These are phyloP conservation scores for Aspergillus tanneri DNA, from an alignment of 2,329 filamentous ascomycete species.

Conservation along the genomic window DNA sequence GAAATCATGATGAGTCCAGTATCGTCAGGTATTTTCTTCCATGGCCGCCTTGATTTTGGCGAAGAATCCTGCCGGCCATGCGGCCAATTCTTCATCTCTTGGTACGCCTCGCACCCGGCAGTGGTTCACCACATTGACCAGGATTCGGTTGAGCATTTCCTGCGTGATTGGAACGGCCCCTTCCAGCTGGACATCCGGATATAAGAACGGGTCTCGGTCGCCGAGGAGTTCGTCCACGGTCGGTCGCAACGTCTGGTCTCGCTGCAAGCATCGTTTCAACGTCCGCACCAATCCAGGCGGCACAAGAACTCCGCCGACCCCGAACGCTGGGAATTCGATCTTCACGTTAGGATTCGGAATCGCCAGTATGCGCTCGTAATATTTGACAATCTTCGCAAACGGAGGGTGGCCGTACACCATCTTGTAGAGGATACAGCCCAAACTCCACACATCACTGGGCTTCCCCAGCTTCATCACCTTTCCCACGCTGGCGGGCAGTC, in stretches of 20 bases:
- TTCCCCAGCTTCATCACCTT: constrained; percentile 96
- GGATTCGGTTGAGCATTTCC: constrained; percentile 60
- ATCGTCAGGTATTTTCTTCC: constrained; percentile 38
- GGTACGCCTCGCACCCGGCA: constrained; percentile 58
- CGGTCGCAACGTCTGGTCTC: constrained; percentile 57
- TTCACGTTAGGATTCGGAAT: constrained; percentile 52
- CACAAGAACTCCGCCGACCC: constrained; percentile 51
- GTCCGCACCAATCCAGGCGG: constrained; percentile 57
- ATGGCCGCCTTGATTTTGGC: constrained; percentile 48
- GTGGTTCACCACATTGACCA: constrained; percentile 60
- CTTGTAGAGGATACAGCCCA: constrained; percentile 95
- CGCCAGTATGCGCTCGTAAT: constrained; percentile 71
- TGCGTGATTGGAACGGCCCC: constrained; percentile 54
- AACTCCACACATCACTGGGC: constrained; percentile 90
- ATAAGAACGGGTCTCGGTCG: constrained; percentile 57
- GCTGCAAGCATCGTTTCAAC: constrained; percentile 58
- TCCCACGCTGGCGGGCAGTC: constrained; percentile 46
- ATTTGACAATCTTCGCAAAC: constrained; percentile 87
- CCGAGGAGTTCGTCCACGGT: constrained; percentile 58
- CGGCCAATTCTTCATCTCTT: constrained; percentile 55
- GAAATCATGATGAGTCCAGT: constrained; percentile 25
- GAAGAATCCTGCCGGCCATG: constrained; percentile 50
- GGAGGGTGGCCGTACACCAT: constrained; percentile 98
- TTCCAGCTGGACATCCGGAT: constrained; percentile 52
- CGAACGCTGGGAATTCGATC: constrained; percentile 48